Base-by-base conservation (phyloP, 2,329 filamentous ascomycete species). In the Scytalidium lignicola region DNA sequence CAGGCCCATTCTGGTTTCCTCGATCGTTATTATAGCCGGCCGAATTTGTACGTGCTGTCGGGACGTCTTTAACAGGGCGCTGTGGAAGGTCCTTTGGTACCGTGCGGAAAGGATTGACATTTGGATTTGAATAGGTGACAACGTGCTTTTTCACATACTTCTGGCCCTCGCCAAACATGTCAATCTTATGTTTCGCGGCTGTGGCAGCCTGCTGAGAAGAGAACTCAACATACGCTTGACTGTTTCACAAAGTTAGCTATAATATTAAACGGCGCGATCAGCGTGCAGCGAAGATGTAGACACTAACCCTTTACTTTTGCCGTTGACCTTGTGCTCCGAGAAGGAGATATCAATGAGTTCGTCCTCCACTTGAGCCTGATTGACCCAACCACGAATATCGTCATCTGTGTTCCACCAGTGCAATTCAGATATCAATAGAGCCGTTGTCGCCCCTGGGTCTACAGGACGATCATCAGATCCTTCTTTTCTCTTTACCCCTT, bases 351-450 rank as follows among this genome's bases (percentile, higher is more conserved):
- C 93, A 61, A 88, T 90, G 17, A 97, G 72, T 62, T 96, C 89
- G 42, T 85, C 79, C 66, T 97, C 93, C 58, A 83, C 88, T 2
- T 79, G 80, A n/a, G 86, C 88, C 56, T 88, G 79, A 56, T 83
- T 83, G 20, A 87, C 77, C 88, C 90, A 96, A 45, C 86, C 88
- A 47, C 93, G 86, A 49, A 99, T 82, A 59, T 97, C 90, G 63
- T 99, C 93, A 64, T 99, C 93, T 2, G 88, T 95, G 23, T 85
- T 91, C 92, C 92, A 97, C 93, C 93, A 99, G 67, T 88, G 87
- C 9, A 99, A 74, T 44, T 97, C 93, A 2, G 89, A 91, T 47
- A 97, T 81, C 66, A 95, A 82, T 23, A 97, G 71, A 0, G 91
- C 90, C 20, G 83, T 75, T 1, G 80, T 84, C 2, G 81, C 80